Evolutionary conservation across 2,329 filamentous ascomycete genomes (phyloP), one percentile per base, ranked within the genome.

Genomic region (Nigrospora osmanthi): DNA sequence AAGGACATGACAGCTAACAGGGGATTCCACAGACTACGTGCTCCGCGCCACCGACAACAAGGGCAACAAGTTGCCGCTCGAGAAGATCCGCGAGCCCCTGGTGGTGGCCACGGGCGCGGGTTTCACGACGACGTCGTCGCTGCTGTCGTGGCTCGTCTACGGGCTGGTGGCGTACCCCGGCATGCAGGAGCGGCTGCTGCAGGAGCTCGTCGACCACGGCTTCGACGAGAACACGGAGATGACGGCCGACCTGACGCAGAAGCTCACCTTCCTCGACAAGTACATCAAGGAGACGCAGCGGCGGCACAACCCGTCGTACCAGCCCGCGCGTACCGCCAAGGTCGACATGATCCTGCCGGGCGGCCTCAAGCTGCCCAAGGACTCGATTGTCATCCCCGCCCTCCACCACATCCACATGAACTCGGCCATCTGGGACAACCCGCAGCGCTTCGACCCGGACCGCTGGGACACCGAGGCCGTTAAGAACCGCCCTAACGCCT

Each of bases 201-300:
- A 82, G 52, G 78, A 82, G 48, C 61, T 81, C 11, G 53, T 81
- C 31, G 73, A 78, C 53, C 56, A 72, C 35, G 71, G 55, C 11
- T 67, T 71, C 38, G 57, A 62, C 36, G 65, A 69, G 10, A 54
- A 70, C 13, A 75, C 65, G 0, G 56, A 69, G 35, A 61, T 73
- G 19, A 72, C 71, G 0, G 60, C 70, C 1, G 75, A 78, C 11
- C 48, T 72, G 3, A 71, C 70, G 3, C 61, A 70, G 42, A 60
- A 65, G 37, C 67, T 82, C 6, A 54, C 62, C 2, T 80, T 73
- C 59, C 66, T 79, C 10, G 76, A 80, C 56, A 70, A 72, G 39
- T 79, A 72, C 57, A 62, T 83, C 65, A 81, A 82, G 58, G 79
- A 83, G 56, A 78, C 70, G 1, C 77, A 79, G 55, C 70, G 79